Conservation (phyloP, 495 filamentous ascomycete genomes). For the Massariosphaeria phaeospora region DNA sequence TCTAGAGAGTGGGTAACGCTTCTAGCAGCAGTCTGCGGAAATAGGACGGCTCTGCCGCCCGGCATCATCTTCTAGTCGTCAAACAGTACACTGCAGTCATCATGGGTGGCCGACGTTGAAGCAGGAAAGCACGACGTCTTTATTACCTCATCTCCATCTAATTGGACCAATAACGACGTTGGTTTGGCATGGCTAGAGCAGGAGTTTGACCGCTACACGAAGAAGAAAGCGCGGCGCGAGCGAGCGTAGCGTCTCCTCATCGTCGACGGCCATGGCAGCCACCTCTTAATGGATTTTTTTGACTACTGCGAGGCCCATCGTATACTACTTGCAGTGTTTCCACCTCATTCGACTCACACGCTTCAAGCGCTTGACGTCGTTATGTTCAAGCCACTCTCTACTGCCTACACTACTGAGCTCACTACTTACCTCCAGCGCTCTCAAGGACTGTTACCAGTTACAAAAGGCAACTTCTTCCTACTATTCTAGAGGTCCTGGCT, state of each 20-base stretch:
- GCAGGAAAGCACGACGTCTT: slow-evolving; percentile 2
- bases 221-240: slow-evolving; percentile 8
- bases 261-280: slow-evolving; percentile 22
- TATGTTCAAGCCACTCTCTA: slow-evolving; percentile 17
- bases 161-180: slow-evolving; percentile 24
- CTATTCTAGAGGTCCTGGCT: too few relatives aligned
- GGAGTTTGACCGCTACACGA: slow-evolving; percentile 22
- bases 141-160: slow-evolving; percentile 1
- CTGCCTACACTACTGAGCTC: too few relatives aligned
- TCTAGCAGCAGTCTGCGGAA: slow-evolving; percentile 22
- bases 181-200: slow-evolving; percentile 24
- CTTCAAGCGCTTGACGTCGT: slow-evolving; percentile 28
- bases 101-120: slow-evolving; percentile 21
- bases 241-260: slow-evolving; percentile 23
- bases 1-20: slow-evolving; percentile 23
- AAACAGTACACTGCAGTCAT: slow-evolving; percentile 10
- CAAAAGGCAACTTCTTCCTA: too few relatives aligned
- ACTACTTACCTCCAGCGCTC: too few relatives aligned
- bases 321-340: slow-evolving; percentile 18
- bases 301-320: slow-evolving; percentile 6
- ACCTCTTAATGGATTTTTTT: slow-evolving; percentile 23
- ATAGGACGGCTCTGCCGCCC: slow-evolving; percentile 19
- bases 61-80: slow-evolving; percentile 19
- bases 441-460: too few relatives aligned
- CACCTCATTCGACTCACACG: slow-evolving; percentile 25